Evolutionary conservation across 1,284 basidiomycete genomes (phyloP).

Genomic region (Papiliotrema nemorosa): DNA sequence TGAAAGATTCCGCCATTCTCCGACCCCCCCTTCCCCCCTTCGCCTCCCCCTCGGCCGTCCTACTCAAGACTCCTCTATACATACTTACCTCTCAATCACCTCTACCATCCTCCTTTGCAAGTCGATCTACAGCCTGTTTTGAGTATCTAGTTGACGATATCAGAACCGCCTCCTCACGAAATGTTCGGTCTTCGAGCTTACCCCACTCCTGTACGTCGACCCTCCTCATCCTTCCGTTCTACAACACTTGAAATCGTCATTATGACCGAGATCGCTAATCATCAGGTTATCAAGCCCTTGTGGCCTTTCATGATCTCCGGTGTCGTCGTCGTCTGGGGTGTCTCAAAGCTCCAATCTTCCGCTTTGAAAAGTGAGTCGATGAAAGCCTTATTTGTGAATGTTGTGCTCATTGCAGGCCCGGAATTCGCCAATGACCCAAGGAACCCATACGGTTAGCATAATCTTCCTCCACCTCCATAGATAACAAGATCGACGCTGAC

Average conservation of each 20-base stretch:
- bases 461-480: no score
- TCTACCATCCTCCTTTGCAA: conserved; percentile 1
- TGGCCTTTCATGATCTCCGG: conserved; percentile 43
- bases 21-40: background rate
- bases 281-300: conserved; percentile 42
- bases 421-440: conserved; percentile 27
- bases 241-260: background rate
- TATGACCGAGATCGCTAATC: background rate
- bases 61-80: background rate
- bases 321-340: conserved; percentile 36
- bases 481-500: background rate
- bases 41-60: background rate
- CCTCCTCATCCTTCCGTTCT: background rate
- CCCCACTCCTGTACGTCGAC: conserved; percentile 42
- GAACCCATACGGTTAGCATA: conserved; percentile 32
- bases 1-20: background rate
- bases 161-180: no score
- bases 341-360: conserved; percentile 36
- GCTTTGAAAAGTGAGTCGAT: conserved; percentile 35
- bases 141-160: no score
- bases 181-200: conserved; percentile 48
- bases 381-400: background rate
- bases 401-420: conserved; percentile 11
- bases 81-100: background rate
- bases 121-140: no score